Conservation (phyloP, 306 rosid genomes). For the Quercus mongolica region DNA sequence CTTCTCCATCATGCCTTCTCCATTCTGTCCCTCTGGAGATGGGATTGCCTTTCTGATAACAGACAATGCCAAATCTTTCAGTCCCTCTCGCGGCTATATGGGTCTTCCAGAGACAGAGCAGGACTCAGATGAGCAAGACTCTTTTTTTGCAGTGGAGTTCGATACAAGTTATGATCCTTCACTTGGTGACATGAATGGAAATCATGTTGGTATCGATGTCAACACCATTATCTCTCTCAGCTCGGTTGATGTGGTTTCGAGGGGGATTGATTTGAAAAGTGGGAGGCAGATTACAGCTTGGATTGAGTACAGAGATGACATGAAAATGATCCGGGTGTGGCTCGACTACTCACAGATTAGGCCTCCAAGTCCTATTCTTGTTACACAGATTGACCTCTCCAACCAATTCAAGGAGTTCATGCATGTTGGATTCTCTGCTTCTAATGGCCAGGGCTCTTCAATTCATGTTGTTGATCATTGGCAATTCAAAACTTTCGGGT, state of each 20-base stretch:
- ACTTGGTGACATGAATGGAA: slow-evolving; percentile 63
- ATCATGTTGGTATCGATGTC: slow-evolving; percentile 59
- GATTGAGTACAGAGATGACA: slow-evolving; percentile 65
- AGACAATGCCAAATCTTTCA: slow-evolving; percentile 33
- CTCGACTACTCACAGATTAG: slow-evolving; percentile 44
- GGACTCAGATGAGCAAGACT: slow-evolving; percentile 11
- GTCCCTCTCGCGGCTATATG: slow-evolving; percentile 42
- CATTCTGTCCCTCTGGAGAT: slow-evolving; percentile 52
- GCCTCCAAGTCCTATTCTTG: slow-evolving; percentile 56
- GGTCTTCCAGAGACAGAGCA: slow-evolving; percentile 48
- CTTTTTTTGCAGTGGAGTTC: slow-evolving; percentile 74
- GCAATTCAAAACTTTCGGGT: slow-evolving; percentile 57
- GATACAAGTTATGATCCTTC: slow-evolving; percentile 63
- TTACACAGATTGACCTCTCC: slow-evolving; percentile 58
- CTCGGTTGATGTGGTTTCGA: slow-evolving; percentile 48
- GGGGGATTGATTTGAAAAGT: slow-evolving; percentile 56
- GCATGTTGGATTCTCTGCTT: slow-evolving; percentile 82
- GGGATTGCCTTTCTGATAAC: slow-evolving; percentile 70
- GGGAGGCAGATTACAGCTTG: slow-evolving; percentile 62
- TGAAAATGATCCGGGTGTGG: slow-evolving; percentile 64
- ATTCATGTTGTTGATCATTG: slow-evolving; percentile 49
- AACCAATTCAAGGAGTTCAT: slow-evolving; percentile 50
- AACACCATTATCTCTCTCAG: slow-evolving; percentile 33
- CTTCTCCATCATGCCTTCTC: slow-evolving; percentile 55
- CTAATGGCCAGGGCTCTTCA: slow-evolving; percentile 66